These are phyloP conservation scores for Malus sieversii DNA, from an alignment of 306 rosid species.

Conservation along the genomic window DNA sequence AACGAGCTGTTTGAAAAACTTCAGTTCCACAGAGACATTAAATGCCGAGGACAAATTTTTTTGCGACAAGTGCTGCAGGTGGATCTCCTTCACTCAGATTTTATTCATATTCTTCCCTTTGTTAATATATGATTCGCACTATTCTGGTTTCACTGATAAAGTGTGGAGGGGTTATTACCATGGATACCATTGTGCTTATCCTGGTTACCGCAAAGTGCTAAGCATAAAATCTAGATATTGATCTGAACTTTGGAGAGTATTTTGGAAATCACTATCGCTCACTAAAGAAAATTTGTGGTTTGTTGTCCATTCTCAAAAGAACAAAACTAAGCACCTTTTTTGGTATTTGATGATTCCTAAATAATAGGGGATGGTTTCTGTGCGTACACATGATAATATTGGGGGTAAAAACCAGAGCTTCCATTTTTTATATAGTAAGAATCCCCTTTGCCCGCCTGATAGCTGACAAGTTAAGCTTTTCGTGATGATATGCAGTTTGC, in stretches of 20 bases:
- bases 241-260: background rate
- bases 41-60: conserved; percentile 97
- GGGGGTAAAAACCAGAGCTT: background rate
- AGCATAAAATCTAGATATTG: background rate
- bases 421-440: background rate
- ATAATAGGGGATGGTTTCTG: background rate
- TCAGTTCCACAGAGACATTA: conserved; percentile 96
- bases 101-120: background rate
- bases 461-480: conserved; percentile 14
- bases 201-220: background rate
- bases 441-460: background rate
- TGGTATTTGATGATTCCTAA: background rate
- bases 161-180: background rate
- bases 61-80: conserved; percentile 99
- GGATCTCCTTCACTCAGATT: conserved; percentile 10
- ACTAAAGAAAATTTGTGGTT: background rate
- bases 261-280: background rate
- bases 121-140: background rate
- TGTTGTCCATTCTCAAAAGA: background rate
- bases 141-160: background rate
- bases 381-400: background rate
- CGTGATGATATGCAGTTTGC: conserved; percentile 60
- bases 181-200: background rate
- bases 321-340: background rate
- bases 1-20: conserved; percentile 97